Percentiles rank a stretch among this genome's conserved stretches.
Evolutionary conservation across 495 filamentous ascomycete species (phyloP).

Genomic region (Penicillium coffeae): DNA sequence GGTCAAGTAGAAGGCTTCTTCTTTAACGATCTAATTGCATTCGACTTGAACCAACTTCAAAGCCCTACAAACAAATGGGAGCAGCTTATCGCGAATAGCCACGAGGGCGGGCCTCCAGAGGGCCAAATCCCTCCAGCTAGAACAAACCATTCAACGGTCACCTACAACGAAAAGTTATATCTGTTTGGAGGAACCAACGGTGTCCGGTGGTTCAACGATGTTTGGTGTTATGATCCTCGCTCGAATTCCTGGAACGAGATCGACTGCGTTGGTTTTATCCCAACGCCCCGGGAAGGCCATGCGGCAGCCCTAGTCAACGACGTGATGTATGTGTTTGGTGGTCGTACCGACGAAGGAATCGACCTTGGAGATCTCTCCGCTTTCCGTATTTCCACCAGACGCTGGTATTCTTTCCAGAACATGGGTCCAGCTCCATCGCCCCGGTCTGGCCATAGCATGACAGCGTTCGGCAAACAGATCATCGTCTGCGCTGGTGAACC

Average conservation of each 20-base stretch:
- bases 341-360: conserved; percentile 86
- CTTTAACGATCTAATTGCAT: conserved; percentile 96
- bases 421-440: conserved; percentile 97
- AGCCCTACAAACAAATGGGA: conserved; percentile 90
- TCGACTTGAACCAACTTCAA: conserved; percentile 92
- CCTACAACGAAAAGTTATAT: conserved; percentile 89
- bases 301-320: conserved; percentile 89
- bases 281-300: conserved; percentile 88
- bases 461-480: conserved; percentile 83
- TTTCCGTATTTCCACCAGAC: conserved; percentile 83
- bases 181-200: conserved; percentile 98
- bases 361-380: conserved; percentile 94
- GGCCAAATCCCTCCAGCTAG: conserved; percentile 80
- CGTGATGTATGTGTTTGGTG: conserved; percentile 99
- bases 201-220: conserved; percentile 94
- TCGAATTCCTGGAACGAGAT: conserved; percentile 78
- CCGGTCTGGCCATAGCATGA: conserved; percentile 96
- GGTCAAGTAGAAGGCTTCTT: conserved; percentile 97
- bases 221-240: conserved; percentile 90
- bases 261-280: conserved; percentile 97
- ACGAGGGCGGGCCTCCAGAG: conserved; percentile 59
- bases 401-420: conserved; percentile 99
- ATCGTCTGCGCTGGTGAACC: conserved; percentile 92
- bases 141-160: conserved; percentile 92
- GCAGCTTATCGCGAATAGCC: conserved; percentile 72